A percentile compares a stretch with the other conserved stretches of the same genome.
phyloP scores from a whole-genome alignment of 1,284 basidiomycete species.

The Ceratobasidium sp. region DNA sequence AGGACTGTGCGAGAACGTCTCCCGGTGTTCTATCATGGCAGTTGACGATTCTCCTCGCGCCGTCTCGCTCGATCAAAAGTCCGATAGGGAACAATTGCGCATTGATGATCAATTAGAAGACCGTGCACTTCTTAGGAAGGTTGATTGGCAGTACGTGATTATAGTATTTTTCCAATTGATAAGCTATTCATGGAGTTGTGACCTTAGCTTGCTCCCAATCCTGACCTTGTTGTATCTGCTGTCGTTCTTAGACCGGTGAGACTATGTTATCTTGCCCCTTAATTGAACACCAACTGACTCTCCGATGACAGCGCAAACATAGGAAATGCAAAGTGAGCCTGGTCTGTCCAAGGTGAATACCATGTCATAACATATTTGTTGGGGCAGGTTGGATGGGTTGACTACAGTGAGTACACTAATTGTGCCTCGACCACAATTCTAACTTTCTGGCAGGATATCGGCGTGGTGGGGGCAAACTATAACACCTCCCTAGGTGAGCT shows the following conservation, averaged over 20 bases:
- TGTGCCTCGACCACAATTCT: conserved; percentile 13
- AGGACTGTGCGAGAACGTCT: neutral
- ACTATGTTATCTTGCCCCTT: neutral
- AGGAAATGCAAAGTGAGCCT: conserved; percentile 71
- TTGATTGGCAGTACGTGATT: conserved; percentile 55
- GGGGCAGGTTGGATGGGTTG: conserved; percentile 63
- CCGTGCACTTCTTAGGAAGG: conserved; percentile 61
- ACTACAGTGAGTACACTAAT: conserved; percentile 56
- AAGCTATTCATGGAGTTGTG: neutral
- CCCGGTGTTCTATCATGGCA: neutral
- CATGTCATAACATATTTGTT: conserved; percentile 9
- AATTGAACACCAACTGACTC: neutral
- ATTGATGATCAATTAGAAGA: conserved; percentile 57
- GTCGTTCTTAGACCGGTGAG: conserved; percentile 75
- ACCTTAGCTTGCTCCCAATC: conserved; percentile 64
- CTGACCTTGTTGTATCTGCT: conserved; percentile 74
- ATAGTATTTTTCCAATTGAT: neutral
- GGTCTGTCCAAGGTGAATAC: conserved; percentile 49
- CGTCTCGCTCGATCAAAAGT: conserved; percentile 5
- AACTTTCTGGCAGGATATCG: conserved; percentile 59
- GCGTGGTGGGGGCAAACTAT: conserved; percentile 66
- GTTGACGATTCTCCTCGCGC: neutral
- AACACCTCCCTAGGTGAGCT: conserved; percentile 64
- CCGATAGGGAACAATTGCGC: neutral
- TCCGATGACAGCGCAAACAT: conserved; percentile 67